Base-by-base conservation (phyloP, 2,329 filamentous ascomycete species). In the Hymenoscyphus scutula region DNA sequence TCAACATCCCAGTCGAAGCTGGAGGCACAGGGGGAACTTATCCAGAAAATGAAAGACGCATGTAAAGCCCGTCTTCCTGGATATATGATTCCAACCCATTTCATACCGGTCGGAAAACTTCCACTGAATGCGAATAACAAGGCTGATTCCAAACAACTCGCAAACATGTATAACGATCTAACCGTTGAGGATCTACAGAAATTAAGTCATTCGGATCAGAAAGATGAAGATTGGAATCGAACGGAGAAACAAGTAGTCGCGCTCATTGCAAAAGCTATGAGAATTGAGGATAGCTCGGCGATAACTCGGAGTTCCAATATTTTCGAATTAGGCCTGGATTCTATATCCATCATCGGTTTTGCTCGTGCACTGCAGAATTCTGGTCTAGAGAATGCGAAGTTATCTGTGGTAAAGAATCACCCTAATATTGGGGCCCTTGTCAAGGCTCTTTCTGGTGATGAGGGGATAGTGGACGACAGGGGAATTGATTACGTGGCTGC, bases 31-130 rank as follows among this genome's bases (percentile, higher is more conserved):
- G 68, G 77, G 11, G 69, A 72, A 0, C 70, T 87, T 2, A 76
- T 82, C 7, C 74, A 71, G 0, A 73, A 74, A 3, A 83, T 87
- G 5, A 82, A 82, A 67, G 78, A 82, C 27, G 83, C 85, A n/a
- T 97, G 92, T 68, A 83, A 84, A 37, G 78, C 83, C 1, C 85
- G 80, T 25, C 81, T 97, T 2, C 90, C 93, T 0, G 84, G 82
- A 0, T 97, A 97, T 74, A 97, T 97, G 93, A 84, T 97, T 1
- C 94, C 93, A 0, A 93, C 91, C 0, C 91, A 95, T 71, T 86
- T 96, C 63, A 78, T 97, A 27, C 84, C 83, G 3, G 77, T 97
- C 7, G 82, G 86, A 0, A 81, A 78, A 7, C 86, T 97, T 60
- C 93, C 93, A 0, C 79, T 97, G 0, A 96, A 91, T 1, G 79